Evolutionary conservation across 1,284 basidiomycete genomes (phyloP).

Genomic region (Bondarzewia mesenterica): DNA sequence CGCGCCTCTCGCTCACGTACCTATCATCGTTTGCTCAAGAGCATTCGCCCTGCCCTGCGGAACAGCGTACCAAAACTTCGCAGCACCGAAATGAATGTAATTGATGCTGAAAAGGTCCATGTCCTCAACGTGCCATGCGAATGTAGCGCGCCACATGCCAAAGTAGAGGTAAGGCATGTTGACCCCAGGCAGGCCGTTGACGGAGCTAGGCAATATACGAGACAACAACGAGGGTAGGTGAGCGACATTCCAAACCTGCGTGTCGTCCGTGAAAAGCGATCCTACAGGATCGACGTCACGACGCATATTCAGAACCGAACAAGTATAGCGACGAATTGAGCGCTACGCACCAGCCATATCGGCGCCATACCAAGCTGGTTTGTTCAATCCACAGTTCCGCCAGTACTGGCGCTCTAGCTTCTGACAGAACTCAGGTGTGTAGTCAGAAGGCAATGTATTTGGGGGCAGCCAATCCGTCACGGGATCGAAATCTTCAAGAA

Average conservation of each 20-base stretch:
- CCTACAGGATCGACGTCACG: conserved; percentile 36
- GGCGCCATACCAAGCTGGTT: conserved; percentile 93
- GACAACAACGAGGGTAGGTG: conserved; percentile 83
- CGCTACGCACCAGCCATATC: conserved; percentile 74
- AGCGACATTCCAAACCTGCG: conserved; percentile 89
- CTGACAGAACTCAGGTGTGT: conserved; percentile 79
- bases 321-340: not conserved
- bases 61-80: conserved; percentile 95
- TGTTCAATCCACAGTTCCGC: conserved; percentile 84
- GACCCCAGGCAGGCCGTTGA: conserved; percentile 83
- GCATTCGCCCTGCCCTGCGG: conserved; percentile 77
- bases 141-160: conserved; percentile 98
- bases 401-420: conserved; percentile 89
- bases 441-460: conserved; percentile 64
- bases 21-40: conserved; percentile 77
- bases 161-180: conserved; percentile 98
- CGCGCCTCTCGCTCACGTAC: conserved; percentile 30
- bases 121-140: conserved; percentile 98
- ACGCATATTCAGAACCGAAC: not conserved
- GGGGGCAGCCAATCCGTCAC: conserved; percentile 71
- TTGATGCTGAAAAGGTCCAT: conserved; percentile 99
- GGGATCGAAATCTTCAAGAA: conserved; percentile 66
- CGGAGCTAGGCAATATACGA: conserved; percentile 62
- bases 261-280: conserved; percentile 79
- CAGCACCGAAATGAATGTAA: conserved; percentile 98